Percentiles rank a stretch among this genome's conserved stretches.
Conservation (phyloP, 1,284 basidiomycete genomes). For the Neonothopanus nambi region DNA sequence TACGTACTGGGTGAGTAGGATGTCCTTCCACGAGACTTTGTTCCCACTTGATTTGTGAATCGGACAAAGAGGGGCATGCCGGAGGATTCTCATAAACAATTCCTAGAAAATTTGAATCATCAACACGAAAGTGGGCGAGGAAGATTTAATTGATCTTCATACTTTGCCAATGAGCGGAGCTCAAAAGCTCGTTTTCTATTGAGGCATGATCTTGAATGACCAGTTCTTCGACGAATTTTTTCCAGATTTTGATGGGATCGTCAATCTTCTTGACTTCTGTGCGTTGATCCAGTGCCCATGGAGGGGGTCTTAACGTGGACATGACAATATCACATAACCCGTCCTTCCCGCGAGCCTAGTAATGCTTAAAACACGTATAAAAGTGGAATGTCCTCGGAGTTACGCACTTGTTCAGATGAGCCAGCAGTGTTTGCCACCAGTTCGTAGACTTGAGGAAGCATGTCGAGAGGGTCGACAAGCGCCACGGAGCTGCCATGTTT, state of each 20-base stretch:
- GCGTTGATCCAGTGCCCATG: slow-evolving; percentile 35
- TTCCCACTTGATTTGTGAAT: slow-evolving; percentile 50
- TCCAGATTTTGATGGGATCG: slow-evolving; percentile 43
- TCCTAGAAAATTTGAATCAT: slow-evolving; percentile 26
- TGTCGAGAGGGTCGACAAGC: slow-evolving; percentile 48
- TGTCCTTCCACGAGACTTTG: slow-evolving; percentile 54
- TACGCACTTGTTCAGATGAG: neutral
- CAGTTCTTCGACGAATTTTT: slow-evolving; percentile 41
- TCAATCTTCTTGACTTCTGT: slow-evolving; percentile 25
- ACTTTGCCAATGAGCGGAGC: slow-evolving; percentile 53
- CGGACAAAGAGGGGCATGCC: slow-evolving; percentile 37
- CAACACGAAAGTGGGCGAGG: neutral
- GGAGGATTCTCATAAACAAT: slow-evolving; percentile 43
- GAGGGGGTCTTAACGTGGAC: slow-evolving; percentile 29
- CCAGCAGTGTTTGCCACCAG: slow-evolving; percentile 16
- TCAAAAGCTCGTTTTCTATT: slow-evolving; percentile 45
- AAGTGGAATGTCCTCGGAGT: neutral
- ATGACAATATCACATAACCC: slow-evolving; percentile 27
- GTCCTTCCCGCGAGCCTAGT: slow-evolving; percentile 18
- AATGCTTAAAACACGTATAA: slow-evolving; percentile 5
- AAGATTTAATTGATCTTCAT: slow-evolving; percentile 17
- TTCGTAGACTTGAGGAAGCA: slow-evolving; percentile 44
- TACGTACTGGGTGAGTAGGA: slow-evolving; percentile 51
- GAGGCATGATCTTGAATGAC: slow-evolving; percentile 34
- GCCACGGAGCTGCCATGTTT: slow-evolving; percentile 37